These are phyloP conservation scores for Thermothelomyces thermophilus DNA, from an alignment of 2,329 filamentous ascomycete genomes.

Conservation along the genomic window DNA sequence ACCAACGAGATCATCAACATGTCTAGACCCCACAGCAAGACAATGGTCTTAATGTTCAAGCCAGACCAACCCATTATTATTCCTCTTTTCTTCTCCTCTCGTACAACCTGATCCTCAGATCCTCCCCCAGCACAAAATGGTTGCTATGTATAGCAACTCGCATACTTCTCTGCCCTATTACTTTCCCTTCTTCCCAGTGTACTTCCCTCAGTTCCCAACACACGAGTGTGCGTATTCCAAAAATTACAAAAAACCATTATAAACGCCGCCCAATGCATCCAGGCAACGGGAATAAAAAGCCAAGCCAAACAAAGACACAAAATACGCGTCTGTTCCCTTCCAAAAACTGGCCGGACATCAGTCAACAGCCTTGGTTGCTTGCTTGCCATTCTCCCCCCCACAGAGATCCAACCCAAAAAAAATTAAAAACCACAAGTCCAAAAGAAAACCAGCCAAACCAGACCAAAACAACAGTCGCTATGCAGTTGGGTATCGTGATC, in stretches of 20 bases:
- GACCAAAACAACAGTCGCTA: slow-evolving; percentile 43
- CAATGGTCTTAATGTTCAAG: not conserved
- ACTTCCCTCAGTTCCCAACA: not conserved
- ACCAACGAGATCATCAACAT: too few species aligned
- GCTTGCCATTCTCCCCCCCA: not conserved
- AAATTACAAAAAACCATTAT: not conserved
- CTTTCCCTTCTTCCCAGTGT: not conserved
- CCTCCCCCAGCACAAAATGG: not conserved
- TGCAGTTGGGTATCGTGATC: slow-evolving; percentile 46
- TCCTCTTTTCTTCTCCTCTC: slow-evolving; percentile 1
- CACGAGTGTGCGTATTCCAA: not conserved
- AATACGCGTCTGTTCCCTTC: slow-evolving; percentile 12
- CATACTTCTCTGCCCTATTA: not conserved
- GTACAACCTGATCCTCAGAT: not conserved
- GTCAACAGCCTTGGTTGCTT: slow-evolving; percentile 2
- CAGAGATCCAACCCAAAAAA: slow-evolving; percentile 9
- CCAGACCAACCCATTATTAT: not conserved
- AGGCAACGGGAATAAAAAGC: not conserved
- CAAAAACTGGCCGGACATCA: slow-evolving; percentile 7
- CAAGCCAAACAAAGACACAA: not conserved
- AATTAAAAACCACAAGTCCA: not conserved
- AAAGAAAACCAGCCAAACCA: slow-evolving; percentile 18
- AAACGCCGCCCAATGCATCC: slow-evolving; percentile 22
- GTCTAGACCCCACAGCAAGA: too few species aligned
- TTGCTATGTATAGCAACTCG: not conserved